A percentile compares a stretch with the other conserved stretches of the same genome.
These are phyloP conservation scores for Trichosanthes cucumerina DNA, from an alignment of 306 rosid species.

Conservation along the genomic window DNA sequence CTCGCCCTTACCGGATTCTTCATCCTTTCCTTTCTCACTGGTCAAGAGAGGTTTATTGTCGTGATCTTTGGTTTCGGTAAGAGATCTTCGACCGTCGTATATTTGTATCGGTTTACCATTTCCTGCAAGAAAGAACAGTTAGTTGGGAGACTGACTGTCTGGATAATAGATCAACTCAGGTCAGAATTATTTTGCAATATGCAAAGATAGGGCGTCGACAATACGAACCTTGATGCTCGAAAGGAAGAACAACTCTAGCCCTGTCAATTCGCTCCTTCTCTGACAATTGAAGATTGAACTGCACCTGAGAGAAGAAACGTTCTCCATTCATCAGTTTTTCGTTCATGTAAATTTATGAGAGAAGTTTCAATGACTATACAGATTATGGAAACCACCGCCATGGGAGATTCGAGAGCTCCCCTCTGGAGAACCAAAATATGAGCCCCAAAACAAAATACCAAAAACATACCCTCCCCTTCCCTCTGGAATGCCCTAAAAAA, in stretches of 20 bases:
- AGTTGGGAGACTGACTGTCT: neutral
- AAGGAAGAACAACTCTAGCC: constrained; percentile 87
- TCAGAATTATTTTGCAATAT: neutral
- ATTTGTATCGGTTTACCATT: constrained; percentile 69
- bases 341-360: neutral
- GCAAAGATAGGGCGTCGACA: neutral
- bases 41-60: constrained; percentile 27
- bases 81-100: constrained; percentile 79
- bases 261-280: constrained; percentile 84
- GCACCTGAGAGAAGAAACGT: constrained; percentile 43
- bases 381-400: too few relatives aligned
- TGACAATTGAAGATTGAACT: constrained; percentile 74
- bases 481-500: neutral
- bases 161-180: neutral
- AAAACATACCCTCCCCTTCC: neutral
- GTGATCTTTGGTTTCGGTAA: constrained; percentile 20
- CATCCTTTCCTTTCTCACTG: constrained; percentile 19
- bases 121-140: constrained; percentile 27
- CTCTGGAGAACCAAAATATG: too few relatives aligned
- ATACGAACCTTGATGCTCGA: constrained; percentile 77
- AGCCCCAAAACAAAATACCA: too few relatives aligned
- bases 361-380: neutral
- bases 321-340: neutral
- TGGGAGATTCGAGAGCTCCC: too few relatives aligned
- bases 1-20: constrained; percentile 62